These are phyloP conservation scores for Colletotrichum graminicola DNA, from an alignment of 2,329 filamentous ascomycete genomes.

Conservation along the genomic window DNA sequence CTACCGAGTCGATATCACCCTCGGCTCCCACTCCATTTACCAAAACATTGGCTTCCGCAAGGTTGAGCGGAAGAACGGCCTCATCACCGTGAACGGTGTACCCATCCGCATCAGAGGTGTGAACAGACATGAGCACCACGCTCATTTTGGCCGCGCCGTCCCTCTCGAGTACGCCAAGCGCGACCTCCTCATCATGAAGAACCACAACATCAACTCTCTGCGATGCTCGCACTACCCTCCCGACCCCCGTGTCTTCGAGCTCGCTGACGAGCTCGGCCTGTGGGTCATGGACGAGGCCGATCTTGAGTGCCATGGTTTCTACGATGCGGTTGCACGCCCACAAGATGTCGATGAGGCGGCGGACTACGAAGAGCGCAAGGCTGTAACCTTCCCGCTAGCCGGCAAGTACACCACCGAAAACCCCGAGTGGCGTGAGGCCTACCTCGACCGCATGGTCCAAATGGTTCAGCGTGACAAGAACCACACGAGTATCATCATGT, in stretches of 20 bases:
- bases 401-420: slow-evolving; percentile 73
- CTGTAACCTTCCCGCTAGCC: slow-evolving; percentile 65
- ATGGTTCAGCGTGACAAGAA: slow-evolving; percentile 78
- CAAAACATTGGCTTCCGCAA: slow-evolving; percentile 74
- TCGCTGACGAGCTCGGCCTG: slow-evolving; percentile 75
- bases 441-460: slow-evolving; percentile 75
- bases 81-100: slow-evolving; percentile 73
- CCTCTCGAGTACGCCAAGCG: slow-evolving; percentile 71
- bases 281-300: slow-evolving; percentile 69
- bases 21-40: slow-evolving; percentile 56
- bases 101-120: slow-evolving; percentile 72
- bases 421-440: slow-evolving; percentile 70
- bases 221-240: slow-evolving; percentile 77
- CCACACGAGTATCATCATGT: slow-evolving; percentile 77
- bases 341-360: slow-evolving; percentile 66
- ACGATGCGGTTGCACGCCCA: slow-evolving; percentile 62
- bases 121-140: slow-evolving; percentile 80
- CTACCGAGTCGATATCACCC: slow-evolving; percentile 65
- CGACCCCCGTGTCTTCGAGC: slow-evolving; percentile 69
- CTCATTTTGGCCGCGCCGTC: slow-evolving; percentile 71
- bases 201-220: slow-evolving; percentile 77
- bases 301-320: slow-evolving; percentile 67
- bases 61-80: slow-evolving; percentile 71
- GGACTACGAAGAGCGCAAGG: slow-evolving; percentile 71
- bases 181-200: slow-evolving; percentile 77